Evolutionary conservation across 2,329 filamentous ascomycete genomes (phyloP), one percentile per base, ranked within the genome.

Genomic region (Fusarium equiseti): DNA sequence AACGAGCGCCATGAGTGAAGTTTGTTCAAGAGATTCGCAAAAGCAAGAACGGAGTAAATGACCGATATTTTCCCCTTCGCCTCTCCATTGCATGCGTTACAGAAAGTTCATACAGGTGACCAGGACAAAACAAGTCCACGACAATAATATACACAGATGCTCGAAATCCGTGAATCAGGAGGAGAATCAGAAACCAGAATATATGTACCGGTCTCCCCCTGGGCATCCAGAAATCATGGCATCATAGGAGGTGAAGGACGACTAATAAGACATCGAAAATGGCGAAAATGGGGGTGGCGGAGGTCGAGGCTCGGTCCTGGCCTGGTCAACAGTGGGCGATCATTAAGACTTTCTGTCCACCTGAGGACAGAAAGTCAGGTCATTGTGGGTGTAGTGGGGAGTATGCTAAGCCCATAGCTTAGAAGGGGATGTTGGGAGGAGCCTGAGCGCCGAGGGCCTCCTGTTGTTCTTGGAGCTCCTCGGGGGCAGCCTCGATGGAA

Each of bases 381-480:
- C 58, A 51, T 70, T 60, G 55, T 45, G 69, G 66, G 54, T 55
- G 70, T 73, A 70, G 62, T 55, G 59, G 57, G 59, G 57, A 57
- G 61, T 51, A 61, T 11, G 51, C 27, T 63, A 32, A 57, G 49
- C 52, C 64, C 51, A 31, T 48, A 44, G 67, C 65, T 86, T 91
- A 91, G 80, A 91, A 91, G 73, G 90, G 89, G 78, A 91, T 90
- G 81, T 88, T 89, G 71, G 86, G 81, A 53, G 80, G 78, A 53
- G 77, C 72, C 75, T 87, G 85, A 61, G 83, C 81, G 62, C 86
- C 86, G 51, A 87, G 76, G 66, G 81, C 80, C 80, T 94, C 91
- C 81, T 94, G 92, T 83, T 94, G 92, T 81, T 95, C 91, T 86
- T 96, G 92, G 74, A 97, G 85, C 80, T 97, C 94, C 81, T 97